These are phyloP conservation scores for Teratosphaeria viscida DNA, from an alignment of 2,329 filamentous ascomycete species.

Conservation along the genomic window DNA sequence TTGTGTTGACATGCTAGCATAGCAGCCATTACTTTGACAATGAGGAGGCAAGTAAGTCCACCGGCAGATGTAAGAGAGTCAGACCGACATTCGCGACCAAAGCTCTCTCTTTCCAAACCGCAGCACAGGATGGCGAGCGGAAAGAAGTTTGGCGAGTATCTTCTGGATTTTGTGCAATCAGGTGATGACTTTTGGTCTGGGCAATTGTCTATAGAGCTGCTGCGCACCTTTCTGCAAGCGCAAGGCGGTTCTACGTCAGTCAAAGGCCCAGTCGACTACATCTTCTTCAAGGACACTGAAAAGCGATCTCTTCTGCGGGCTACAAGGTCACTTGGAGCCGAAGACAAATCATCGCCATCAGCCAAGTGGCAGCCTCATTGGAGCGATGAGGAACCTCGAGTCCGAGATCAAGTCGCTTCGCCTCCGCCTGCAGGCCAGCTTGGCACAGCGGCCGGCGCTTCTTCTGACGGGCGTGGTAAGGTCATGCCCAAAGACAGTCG, in stretches of 20 bases:
- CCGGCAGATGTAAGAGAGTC: not conserved
- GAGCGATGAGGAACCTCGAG: not conserved
- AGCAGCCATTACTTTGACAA: not conserved
- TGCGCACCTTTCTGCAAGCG: not conserved
- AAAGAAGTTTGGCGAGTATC: not conserved
- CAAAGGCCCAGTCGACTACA: not conserved
- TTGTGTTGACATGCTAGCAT: not conserved
- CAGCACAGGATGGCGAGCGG: not conserved
- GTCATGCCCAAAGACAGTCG: not conserved
- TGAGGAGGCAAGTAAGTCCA: not conserved
- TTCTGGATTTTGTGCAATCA: not conserved
- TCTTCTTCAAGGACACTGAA: not conserved
- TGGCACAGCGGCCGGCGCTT: not conserved
- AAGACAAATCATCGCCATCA: not conserved
- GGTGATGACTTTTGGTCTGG: not conserved
- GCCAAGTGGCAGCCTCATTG: not conserved
- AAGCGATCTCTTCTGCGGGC: not conserved
- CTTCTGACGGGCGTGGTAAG: not conserved
- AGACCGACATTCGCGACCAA: not conserved
- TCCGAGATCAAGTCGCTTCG: not conserved
- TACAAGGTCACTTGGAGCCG: not conserved
- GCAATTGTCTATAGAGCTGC: not conserved
- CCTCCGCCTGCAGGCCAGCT: not conserved
- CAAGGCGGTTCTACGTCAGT: not conserved
- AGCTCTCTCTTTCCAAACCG: not conserved